phyloP scores from a whole-genome alignment of 176 grass and related monocot genomes.

The Oropetium thomaeum region DNA sequence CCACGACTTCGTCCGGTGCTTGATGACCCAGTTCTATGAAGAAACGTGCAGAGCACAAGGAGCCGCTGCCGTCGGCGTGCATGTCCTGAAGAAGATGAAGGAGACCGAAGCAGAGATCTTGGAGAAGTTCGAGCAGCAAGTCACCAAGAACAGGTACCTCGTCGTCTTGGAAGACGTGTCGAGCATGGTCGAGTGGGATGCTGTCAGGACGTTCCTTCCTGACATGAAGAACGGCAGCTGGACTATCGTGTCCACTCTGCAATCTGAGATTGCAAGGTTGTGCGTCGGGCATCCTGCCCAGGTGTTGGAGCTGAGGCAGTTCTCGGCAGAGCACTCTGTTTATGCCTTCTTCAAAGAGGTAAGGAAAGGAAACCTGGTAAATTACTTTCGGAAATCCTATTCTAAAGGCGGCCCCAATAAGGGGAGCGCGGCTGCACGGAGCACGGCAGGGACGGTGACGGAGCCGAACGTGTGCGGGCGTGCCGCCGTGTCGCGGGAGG shows the following conservation, averaged over 20 bases:
- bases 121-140: not conserved
- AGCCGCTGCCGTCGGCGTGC: too few species aligned
- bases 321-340: not conserved
- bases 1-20: not conserved
- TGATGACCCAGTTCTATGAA: not conserved
- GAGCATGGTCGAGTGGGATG: constrained; percentile 8
- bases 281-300: not conserved
- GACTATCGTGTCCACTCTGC: not conserved
- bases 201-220: constrained; percentile 8
- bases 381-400: too few species aligned
- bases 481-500: too few species aligned
- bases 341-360: not conserved
- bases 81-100: too few species aligned
- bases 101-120: not conserved
- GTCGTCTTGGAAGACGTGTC: constrained; percentile 36
- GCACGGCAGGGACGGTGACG: too few species aligned
- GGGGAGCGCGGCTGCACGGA: too few species aligned
- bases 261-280: not conserved
- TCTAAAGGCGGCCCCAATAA: too few species aligned
- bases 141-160: constrained; percentile 15
- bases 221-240: constrained; percentile 20
- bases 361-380: too few species aligned
- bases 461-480: too few species aligned
- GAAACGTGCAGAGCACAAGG: not conserved
- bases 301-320: not conserved